phyloP scores from a whole-genome alignment of 345 rosid species.

The Bretschneidera sinensis region DNA sequence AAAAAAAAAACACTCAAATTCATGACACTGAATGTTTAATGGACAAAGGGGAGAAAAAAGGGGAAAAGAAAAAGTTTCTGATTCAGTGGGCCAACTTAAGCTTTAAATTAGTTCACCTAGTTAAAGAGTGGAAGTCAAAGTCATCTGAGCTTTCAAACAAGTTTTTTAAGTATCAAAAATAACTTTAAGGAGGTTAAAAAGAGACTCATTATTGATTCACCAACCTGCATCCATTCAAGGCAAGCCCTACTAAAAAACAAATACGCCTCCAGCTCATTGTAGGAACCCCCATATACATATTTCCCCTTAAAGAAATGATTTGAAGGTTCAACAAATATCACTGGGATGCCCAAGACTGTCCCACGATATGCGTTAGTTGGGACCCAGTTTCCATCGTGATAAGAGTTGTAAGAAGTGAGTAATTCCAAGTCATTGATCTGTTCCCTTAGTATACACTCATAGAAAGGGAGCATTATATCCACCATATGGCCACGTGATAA shows the following conservation, averaged over 20 bases:
- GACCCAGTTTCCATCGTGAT: conserved; percentile 49
- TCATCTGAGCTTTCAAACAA: no score
- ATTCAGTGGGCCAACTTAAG: no score
- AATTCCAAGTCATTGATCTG: conserved; percentile 34
- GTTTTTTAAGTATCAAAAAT: no score
- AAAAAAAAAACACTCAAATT: no score
- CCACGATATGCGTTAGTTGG: conserved; percentile 39
- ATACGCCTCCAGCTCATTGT: conserved; percentile 54
- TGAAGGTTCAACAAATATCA: conserved; percentile 47
- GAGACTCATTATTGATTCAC: conserved; percentile 1
- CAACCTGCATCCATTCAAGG: conserved; percentile 65
- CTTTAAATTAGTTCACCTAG: no score
- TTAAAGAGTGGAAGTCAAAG: no score
- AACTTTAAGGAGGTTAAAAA: not conserved
- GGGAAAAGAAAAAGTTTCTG: no score
- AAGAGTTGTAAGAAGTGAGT: conserved; percentile 30
- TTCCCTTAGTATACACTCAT: conserved; percentile 39
- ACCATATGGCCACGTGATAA: conserved; percentile 46
- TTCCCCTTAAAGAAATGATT: conserved; percentile 50
- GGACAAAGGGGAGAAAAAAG: no score
- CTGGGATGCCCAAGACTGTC: conserved; percentile 37
- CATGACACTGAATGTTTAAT: no score
- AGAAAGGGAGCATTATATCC: conserved; percentile 54
- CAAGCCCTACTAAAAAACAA: conserved; percentile 54
- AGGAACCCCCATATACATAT: conserved; percentile 49